Evolutionary conservation across 2,329 filamentous ascomycete genomes (phyloP).

Genomic region (Aspergillus pseudoviridinutans): DNA sequence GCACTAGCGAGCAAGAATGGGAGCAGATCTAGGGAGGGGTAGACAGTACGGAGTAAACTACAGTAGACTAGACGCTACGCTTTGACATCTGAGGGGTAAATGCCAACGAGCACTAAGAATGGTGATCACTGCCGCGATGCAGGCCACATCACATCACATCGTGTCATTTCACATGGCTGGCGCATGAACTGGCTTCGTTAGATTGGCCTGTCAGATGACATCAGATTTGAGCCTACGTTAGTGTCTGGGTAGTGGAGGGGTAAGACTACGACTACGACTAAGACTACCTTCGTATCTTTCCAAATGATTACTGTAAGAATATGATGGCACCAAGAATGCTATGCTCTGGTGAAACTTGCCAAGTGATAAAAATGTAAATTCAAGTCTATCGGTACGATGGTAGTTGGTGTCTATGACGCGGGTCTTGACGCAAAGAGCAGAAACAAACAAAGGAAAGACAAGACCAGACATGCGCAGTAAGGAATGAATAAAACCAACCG

Average conservation of each 20-base stretch:
- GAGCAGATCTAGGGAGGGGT: not conserved
- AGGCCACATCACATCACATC: not conserved
- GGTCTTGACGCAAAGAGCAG: not conserved
- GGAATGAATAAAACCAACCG: constrained; percentile 20
- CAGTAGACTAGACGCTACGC: not conserved
- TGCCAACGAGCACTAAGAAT: not conserved
- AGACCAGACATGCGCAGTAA: constrained; percentile 7
- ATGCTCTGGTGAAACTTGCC: not conserved
- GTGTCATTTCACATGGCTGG: not conserved
- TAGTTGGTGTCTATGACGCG: constrained; percentile 14
- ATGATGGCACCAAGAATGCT: not conserved
- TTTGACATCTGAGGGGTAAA: not conserved
- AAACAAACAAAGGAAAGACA: constrained; percentile 3
- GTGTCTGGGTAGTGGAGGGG: not conserved
- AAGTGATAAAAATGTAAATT: not conserved
- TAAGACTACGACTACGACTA: not conserved
- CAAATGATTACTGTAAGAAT: not conserved
- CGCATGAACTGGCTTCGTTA: not conserved
- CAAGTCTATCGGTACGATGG: constrained; percentile 11
- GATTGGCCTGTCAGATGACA: constrained; percentile 6
- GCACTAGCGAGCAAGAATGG: not conserved
- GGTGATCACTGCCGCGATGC: not conserved
- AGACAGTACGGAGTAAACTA: not conserved
- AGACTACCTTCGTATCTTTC: not conserved
- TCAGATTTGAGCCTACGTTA: not conserved